phyloP scores from a whole-genome alignment of 2,329 filamentous ascomycete species.

The Fusarium graminum region DNA sequence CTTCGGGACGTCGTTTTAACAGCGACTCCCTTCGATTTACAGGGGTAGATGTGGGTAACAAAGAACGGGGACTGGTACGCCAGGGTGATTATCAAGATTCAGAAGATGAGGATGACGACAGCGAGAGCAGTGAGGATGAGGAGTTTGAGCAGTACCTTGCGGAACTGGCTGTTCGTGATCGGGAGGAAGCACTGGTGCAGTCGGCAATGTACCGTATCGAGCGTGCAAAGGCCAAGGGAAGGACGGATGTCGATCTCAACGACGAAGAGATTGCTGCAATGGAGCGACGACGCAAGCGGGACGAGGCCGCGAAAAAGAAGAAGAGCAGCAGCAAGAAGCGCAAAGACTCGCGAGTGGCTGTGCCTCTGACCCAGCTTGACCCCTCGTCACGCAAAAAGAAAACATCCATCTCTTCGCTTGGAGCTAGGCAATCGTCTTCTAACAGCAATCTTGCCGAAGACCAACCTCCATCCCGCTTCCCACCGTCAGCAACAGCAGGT shows the following conservation, averaged over 20 bases:
- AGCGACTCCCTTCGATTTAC: slow-evolving; percentile 73
- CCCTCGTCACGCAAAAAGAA: slow-evolving; percentile 56
- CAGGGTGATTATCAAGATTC: slow-evolving; percentile 54
- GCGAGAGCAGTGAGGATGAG: slow-evolving; percentile 52
- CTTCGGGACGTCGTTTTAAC: slow-evolving; percentile 62
- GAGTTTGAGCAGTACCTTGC: slow-evolving; percentile 65
- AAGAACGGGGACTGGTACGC: slow-evolving; percentile 55
- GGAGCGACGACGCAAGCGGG: slow-evolving; percentile 74
- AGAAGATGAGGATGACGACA: slow-evolving; percentile 53
- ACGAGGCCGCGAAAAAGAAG: slow-evolving; percentile 55
- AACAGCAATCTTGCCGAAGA: slow-evolving; percentile 53
- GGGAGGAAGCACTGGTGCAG: slow-evolving; percentile 81
- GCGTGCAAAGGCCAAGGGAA: slow-evolving; percentile 80
- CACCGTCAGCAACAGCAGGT: slow-evolving; percentile 59
- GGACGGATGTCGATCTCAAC: slow-evolving; percentile 82
- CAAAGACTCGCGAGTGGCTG: slow-evolving; percentile 63
- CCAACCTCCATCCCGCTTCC: slow-evolving; percentile 58
- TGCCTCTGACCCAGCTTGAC: slow-evolving; percentile 67
- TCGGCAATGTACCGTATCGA: slow-evolving; percentile 84
- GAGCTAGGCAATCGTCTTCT: slow-evolving; percentile 56
- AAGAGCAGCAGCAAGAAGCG: slow-evolving; percentile 55
- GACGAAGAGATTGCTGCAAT: slow-evolving; percentile 85
- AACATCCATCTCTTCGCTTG: slow-evolving; percentile 41
- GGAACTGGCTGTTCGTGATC: slow-evolving; percentile 70
- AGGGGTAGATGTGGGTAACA: slow-evolving; percentile 67